Evolutionary conservation across 2,329 filamentous ascomycete species (phyloP), one percentile per base, ranked within the genome.

Genomic region (Fusarium virguliforme): DNA sequence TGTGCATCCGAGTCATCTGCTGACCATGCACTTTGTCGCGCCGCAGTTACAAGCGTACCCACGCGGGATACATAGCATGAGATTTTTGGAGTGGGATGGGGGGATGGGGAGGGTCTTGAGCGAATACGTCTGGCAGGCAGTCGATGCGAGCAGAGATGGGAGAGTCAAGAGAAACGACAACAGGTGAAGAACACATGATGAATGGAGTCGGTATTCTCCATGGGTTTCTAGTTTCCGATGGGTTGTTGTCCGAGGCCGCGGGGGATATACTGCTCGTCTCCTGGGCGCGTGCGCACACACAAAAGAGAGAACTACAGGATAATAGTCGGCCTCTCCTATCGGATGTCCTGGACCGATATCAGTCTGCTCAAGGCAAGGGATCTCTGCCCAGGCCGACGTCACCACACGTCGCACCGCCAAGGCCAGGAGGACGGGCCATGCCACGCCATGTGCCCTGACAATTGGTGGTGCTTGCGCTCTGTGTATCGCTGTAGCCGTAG

Each of bases 321-420:
- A 34, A 59, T 34, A 34, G 28, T 43, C n/a, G 15, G n/a, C 30
- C 26, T 58, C 60, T 68, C 70, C 62, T 73, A 67, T 75, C 65
- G 61, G 64, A 72, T 64, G 63, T 58, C 57, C 35, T 71, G 62
- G 63, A 72, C 53, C 48, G 62, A 74, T 67, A 65, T 69, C 51
- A 67, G 54, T 62, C 53, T 65, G 48, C 30, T 63, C 18, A 37
- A 65, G 53, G 54, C 18, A 37, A 65, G 53, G 54, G 34, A 46
- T 38, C 56, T 56, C 61, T 71, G 54, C 65, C 67, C 69, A 74
- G 69, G 68, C 53, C 74, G 74, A 76, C 74, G 74, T 76, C 74
- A 76, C 71, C 59, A 58, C 64, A 70, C 65, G 62, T 65, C 61
- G 72, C 72, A 71, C 66, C 40, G 69, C 72, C 67, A 73, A 73